A percentile compares a stretch with the other conserved stretches of the same genome.
Evolutionary conservation across 495 filamentous ascomycete genomes (phyloP).

Genomic region (Hypomontagnella submonticulosa): DNA sequence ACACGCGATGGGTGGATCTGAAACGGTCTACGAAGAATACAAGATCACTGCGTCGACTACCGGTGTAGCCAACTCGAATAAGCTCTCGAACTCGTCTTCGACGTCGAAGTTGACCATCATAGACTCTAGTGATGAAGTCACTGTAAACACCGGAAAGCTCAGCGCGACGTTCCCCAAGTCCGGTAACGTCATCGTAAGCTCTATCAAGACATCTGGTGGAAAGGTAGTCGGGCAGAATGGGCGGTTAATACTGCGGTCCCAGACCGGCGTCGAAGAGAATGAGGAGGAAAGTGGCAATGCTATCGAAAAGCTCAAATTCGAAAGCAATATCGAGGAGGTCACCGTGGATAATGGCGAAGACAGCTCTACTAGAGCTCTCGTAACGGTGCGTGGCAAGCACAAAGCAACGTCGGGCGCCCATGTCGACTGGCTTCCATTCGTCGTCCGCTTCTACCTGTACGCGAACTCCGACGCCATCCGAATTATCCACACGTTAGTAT

Average conservation of each 20-base stretch:
- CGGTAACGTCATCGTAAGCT: conserved; percentile 48
- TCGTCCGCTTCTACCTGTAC: conserved; percentile 59
- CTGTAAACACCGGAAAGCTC: conserved; percentile 54
- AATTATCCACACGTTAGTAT: conserved; percentile 53
- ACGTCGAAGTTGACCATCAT: conserved; percentile 17
- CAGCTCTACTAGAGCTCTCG: conserved; percentile 48
- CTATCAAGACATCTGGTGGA: conserved; percentile 50
- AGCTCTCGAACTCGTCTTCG: conserved; percentile 7
- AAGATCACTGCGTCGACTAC: conserved; percentile 36
- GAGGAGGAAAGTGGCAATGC: conserved; percentile 5
- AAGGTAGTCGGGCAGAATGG: conserved; percentile 56
- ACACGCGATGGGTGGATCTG: conserved; percentile 51
- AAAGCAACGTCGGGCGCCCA: conserved; percentile 25
- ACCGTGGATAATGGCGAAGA: conserved; percentile 41
- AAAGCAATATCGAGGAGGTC: conserved; percentile 42
- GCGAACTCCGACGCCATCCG: conserved; percentile 53
- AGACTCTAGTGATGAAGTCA: conserved; percentile 29
- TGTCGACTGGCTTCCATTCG: conserved; percentile 53
- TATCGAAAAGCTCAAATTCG: conserved; percentile 36
- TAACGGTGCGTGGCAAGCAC: conserved; percentile 53
- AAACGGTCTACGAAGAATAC: conserved; percentile 37
- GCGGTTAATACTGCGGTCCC: conserved; percentile 52
- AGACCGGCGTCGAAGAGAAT: conserved; percentile 48
- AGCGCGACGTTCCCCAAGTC: conserved; percentile 51
- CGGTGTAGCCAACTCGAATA: neutral